Base-by-base conservation (phyloP, 345 rosid genomes). In the Camelina laxa region DNA sequence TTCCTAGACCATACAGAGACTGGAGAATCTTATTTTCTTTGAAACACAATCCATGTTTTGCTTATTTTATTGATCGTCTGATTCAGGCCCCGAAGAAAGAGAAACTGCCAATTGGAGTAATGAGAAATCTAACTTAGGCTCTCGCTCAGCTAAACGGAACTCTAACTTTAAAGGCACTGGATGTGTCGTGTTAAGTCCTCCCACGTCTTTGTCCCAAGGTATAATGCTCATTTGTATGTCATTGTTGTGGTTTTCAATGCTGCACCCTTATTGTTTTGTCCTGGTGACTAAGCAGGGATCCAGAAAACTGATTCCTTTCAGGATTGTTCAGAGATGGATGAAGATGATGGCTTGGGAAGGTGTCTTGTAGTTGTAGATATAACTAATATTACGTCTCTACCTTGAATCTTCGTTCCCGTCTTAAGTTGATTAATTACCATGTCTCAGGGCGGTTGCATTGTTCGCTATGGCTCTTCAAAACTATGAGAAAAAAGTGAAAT, bases 291-390 rank as follows among this genome's bases (percentile, higher is more conserved):
- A 64, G 72, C 81, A 84, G 98, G 82, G 65, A 69, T 58, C 55
- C 71, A 61, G 71, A 85, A 77, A 77, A 79, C 76, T 70, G 83
- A 81, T n/a, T 82, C 79, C 87, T 78, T 39, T 42, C 79, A 67
- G 77, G 90, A 80, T 76, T 73, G 76, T 62, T 73, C 81, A 51
- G 91, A 84, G 75, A 81, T 73, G 77, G 80, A 68, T 59, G 89
- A 85, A 73, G 89, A 80, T 80, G 89, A 85, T 78, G 99, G 88
- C 59, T 74, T 84, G 82, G 83, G 86, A 73, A 96, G 97, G 98
- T 92, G 72, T 75, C 59, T 75, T 76, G 58, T 67, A 33, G 55
- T 75, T 76, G 54, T 68, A 33, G 55, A 17, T 72, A 62, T 51
- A 66, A 62, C 14, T 56, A n/a, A 22, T 57, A 45, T 31, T 67